A percentile compares a stretch with the other conserved stretches of the same genome.
Conservation (phyloP, 108 stramenopile genomes). For the Schizochytrium sp. region DNA sequence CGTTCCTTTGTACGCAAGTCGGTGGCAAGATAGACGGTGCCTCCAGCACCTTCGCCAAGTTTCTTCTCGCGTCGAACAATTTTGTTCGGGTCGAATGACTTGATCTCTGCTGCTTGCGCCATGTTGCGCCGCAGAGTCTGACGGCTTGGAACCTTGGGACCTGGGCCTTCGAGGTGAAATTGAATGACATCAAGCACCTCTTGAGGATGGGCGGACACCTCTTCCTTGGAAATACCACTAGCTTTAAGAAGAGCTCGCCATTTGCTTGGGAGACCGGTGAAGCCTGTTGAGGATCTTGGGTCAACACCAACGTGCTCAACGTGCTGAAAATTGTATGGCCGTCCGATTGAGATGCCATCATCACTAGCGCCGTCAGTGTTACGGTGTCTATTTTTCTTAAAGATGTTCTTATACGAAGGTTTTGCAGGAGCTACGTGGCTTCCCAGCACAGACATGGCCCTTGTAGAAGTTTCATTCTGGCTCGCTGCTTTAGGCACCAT, state of each 20-base stretch:
- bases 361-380: not conserved
- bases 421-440: conserved; percentile 34
- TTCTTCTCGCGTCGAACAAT: conserved; percentile 72
- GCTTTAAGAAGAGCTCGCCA: conserved; percentile 76
- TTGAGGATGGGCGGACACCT: conserved; percentile 77
- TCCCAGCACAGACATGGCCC: conserved; percentile 6
- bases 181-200: conserved; percentile 77
- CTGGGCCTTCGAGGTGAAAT: conserved; percentile 79
- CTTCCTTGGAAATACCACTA: conserved; percentile 80
- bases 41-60: conserved; percentile 79
- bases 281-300: conserved; percentile 68
- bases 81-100: conserved; percentile 71
- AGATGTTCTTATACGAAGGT: not conserved
- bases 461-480: not conserved
- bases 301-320: conserved; percentile 69
- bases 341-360: conserved; percentile 55
- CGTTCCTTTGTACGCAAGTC: conserved; percentile 70
- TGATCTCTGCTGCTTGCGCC: conserved; percentile 68
- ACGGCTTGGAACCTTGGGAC: conserved; percentile 64
- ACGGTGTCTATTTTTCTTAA: not conserved
- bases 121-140: conserved; percentile 48
- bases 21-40: conserved; percentile 74
- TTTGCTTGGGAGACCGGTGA: conserved; percentile 74
- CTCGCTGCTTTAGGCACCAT: conserved; percentile 58
- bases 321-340: conserved; percentile 77